Percentiles rank a stretch among this genome's conserved stretches.
Conservation (phyloP, 208 protist genomes). For the Wallacemonas sp. region DNA sequence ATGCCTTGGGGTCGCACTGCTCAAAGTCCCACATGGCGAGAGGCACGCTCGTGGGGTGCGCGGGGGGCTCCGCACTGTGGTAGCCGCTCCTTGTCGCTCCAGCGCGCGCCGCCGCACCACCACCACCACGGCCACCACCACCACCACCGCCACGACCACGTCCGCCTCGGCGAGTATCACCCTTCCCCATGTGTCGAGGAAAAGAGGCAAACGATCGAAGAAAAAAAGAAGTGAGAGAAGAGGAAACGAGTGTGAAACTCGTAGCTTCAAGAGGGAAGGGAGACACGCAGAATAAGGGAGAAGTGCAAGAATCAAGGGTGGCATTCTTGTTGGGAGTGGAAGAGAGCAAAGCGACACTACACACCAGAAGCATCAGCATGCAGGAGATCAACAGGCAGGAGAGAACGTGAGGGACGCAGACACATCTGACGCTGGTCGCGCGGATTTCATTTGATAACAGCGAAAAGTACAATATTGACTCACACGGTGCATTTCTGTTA, state of each 20-base stretch:
- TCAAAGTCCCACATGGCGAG: constrained; percentile 99
- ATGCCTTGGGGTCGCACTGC: constrained; percentile 98
- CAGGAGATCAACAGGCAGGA: too few relatives aligned
- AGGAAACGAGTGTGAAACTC: neutral
- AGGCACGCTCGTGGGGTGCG: constrained; percentile 73
- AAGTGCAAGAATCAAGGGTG: too few relatives aligned
- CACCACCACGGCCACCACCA: constrained; percentile 15
- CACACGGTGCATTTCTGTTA: too few relatives aligned
- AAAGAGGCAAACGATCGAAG: constrained; percentile 7
- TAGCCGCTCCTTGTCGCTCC: constrained; percentile 24
- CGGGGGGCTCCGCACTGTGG: constrained; percentile 40
- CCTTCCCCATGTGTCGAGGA: constrained; percentile 22
- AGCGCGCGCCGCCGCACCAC: neutral
- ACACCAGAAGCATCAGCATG: too few relatives aligned
- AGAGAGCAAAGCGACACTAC: too few relatives aligned
- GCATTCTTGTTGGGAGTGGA: too few relatives aligned
- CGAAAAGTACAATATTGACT: too few relatives aligned
- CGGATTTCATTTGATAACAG: too few relatives aligned
- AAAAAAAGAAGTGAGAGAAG: neutral
- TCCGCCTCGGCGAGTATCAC: constrained; percentile 15
- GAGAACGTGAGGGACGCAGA: too few relatives aligned
- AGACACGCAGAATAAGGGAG: too few relatives aligned
- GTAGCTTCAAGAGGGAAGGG: too few relatives aligned
- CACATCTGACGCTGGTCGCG: too few relatives aligned
- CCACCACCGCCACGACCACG: constrained; percentile 28